phyloP scores from a whole-genome alignment of 352 stramenopile species.

The Phytophthora cactorum region DNA sequence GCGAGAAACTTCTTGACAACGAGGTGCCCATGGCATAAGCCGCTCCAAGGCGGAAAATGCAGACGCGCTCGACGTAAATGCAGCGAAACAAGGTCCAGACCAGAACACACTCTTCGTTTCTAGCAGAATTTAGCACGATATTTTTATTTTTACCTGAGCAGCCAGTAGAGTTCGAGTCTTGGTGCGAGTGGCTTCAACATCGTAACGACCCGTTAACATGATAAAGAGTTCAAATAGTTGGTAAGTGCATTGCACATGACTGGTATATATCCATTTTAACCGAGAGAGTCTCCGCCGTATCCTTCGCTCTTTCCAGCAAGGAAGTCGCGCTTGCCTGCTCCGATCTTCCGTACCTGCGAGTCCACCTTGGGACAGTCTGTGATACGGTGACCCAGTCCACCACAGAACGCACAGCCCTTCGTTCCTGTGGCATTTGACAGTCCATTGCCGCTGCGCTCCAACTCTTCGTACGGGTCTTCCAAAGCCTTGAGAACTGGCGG shows the following conservation, averaged over 20 bases:
- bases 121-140: conserved; percentile 8
- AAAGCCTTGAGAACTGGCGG: conserved; percentile 97
- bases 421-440: conserved; percentile 79
- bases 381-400: conserved; percentile 98
- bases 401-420: conserved; percentile 98
- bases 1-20: conserved; percentile 67
- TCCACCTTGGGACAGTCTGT: conserved; percentile 99
- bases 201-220: conserved; percentile 16
- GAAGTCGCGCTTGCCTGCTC: conserved; percentile 93
- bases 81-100: not conserved
- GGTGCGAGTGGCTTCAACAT: conserved; percentile 12
- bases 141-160: conserved; percentile 18
- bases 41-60: conserved; percentile 6
- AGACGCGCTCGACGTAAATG: conserved; percentile 14
- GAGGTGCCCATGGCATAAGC: conserved; percentile 73
- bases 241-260: too few relatives aligned
- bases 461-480: conserved; percentile 95
- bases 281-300: conserved; percentile 95
- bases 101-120: conserved; percentile 4
- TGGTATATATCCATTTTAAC: conserved; percentile 35
- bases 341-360: conserved; percentile 96
- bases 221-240: not conserved
- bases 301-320: conserved; percentile 92
- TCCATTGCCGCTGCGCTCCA: conserved; percentile 54
- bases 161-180: too few relatives aligned